A percentile compares a stretch with the other conserved stretches of the same genome.
phyloP scores from a whole-genome alignment of 306 rosid species.

The Rosa persica region DNA sequence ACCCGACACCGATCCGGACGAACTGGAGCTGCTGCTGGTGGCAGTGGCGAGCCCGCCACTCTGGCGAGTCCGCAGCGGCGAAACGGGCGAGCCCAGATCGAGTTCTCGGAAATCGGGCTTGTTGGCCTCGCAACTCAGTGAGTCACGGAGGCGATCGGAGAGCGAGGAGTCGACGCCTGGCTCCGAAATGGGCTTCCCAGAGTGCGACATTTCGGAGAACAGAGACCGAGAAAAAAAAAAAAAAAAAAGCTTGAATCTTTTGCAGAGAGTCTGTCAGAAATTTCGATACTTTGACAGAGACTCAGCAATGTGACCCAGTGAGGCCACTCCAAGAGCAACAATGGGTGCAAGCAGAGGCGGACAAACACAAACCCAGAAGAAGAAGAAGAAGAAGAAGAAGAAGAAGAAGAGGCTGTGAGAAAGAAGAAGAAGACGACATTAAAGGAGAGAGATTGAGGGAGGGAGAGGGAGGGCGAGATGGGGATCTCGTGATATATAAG shows the following conservation, averaged over 20 bases:
- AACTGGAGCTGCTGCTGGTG: conserved; percentile 79
- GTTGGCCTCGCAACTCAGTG: conserved; percentile 59
- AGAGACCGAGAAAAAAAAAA: not conserved
- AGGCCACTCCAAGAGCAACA: conserved; percentile 12
- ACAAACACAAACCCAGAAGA: conserved; percentile 21
- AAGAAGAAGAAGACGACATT: conserved; percentile 36
- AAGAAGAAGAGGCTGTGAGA: conserved; percentile 7
- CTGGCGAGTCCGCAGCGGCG: conserved; percentile 68
- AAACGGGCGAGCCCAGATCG: conserved; percentile 95
- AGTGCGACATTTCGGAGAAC: conserved; percentile 64
- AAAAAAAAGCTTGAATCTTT: conserved; percentile 2
- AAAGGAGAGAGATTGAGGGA: conserved; percentile 20
- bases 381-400: conserved; percentile 27
- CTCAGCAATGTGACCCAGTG: conserved; percentile 46
- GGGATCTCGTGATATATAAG: conserved; percentile 84
- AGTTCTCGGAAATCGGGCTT: conserved; percentile 88
- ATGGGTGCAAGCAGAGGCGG: not conserved
- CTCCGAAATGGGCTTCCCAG: conserved; percentile 58
- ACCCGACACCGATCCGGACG: conserved; percentile 89
- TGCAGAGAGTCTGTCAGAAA: not conserved
- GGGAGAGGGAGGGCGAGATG: conserved; percentile 37
- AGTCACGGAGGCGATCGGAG: conserved; percentile 59
- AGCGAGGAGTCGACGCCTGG: conserved; percentile 37
- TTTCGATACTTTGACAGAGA: not conserved
- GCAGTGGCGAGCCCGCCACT: conserved; percentile 41